Evolutionary conservation across 1,139 yeast genomes (phyloP).

Genomic region (Saccharomyces uvarum): DNA sequence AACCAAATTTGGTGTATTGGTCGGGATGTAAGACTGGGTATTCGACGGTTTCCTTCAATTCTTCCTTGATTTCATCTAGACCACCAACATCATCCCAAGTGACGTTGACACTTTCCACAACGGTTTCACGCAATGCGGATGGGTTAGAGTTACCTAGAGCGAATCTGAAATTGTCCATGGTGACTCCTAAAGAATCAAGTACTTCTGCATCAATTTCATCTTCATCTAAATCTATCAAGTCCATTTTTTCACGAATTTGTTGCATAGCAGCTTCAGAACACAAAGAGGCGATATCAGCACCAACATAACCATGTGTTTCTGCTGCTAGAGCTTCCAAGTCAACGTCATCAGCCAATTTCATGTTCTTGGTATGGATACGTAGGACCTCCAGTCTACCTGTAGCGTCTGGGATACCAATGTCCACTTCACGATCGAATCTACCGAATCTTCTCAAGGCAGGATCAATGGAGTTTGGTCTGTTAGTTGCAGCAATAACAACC

Average conservation of each 20-base stretch:
- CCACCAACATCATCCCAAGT: constrained; percentile 88
- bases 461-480: constrained; percentile 96
- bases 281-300: constrained; percentile 87
- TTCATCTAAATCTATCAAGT: constrained; percentile 91
- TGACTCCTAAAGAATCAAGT: constrained; percentile 91
- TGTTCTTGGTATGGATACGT: constrained; percentile 90
- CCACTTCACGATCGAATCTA: constrained; percentile 97
- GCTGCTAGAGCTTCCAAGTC: constrained; percentile 87
- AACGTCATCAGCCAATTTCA: constrained; percentile 92
- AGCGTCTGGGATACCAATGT: constrained; percentile 97
- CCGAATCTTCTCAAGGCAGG: constrained; percentile 98
- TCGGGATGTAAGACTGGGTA: constrained; percentile 98
- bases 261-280: constrained; percentile 99
- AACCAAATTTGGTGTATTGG: constrained; percentile 94
- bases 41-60: constrained; percentile 96
- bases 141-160: constrained; percentile 98
- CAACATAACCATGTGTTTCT: constrained; percentile 96
- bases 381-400: constrained; percentile 95
- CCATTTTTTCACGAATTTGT: constrained; percentile 99
- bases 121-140: constrained; percentile 98
- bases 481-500: constrained; percentile 92
- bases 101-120: constrained; percentile 95
- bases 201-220: constrained; percentile 96
- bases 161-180: constrained; percentile 97
- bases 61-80: constrained; percentile 88